Conservation (phyloP, 306 rosid species). For the Canavalia gladiata region DNA sequence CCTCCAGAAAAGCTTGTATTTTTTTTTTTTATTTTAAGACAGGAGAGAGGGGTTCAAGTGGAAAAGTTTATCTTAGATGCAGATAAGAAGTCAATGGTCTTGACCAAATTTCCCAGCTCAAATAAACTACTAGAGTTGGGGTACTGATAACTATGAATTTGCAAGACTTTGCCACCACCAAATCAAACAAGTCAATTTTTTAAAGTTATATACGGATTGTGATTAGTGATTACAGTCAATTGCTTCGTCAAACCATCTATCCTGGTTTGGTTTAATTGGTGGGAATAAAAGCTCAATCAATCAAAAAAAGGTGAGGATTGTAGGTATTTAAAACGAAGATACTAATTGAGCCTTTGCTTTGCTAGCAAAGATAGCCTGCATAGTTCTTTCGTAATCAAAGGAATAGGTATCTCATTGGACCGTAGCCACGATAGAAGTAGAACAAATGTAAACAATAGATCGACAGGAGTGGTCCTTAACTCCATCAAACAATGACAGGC, state of each 20-base stretch:
- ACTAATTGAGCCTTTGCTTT: background rate
- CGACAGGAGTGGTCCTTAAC: background rate
- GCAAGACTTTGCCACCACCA: background rate
- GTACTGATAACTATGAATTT: background rate
- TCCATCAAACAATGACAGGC: background rate
- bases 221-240: background rate
- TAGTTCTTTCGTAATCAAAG: too few relatives aligned
- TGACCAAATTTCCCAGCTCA: background rate
- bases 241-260: background rate
- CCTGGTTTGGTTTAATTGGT: background rate
- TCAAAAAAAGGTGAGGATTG: background rate
- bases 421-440: too few relatives aligned
- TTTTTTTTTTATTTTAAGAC: too few relatives aligned
- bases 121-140: background rate
- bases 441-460: too few relatives aligned
- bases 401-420: too few relatives aligned
- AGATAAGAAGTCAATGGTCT: background rate
- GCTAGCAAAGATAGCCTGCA: background rate
- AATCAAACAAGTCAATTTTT: background rate
- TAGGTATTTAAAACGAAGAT: background rate
- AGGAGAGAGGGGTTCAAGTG: background rate
- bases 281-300: background rate
- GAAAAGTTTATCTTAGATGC: background rate
- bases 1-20: too few relatives aligned
- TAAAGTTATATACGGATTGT: background rate